Percentiles rank a stretch among this genome's conserved stretches.
These are phyloP conservation scores for Leccinum variicolor DNA, from an alignment of 768 basidiomycete genomes.

Conservation along the genomic window DNA sequence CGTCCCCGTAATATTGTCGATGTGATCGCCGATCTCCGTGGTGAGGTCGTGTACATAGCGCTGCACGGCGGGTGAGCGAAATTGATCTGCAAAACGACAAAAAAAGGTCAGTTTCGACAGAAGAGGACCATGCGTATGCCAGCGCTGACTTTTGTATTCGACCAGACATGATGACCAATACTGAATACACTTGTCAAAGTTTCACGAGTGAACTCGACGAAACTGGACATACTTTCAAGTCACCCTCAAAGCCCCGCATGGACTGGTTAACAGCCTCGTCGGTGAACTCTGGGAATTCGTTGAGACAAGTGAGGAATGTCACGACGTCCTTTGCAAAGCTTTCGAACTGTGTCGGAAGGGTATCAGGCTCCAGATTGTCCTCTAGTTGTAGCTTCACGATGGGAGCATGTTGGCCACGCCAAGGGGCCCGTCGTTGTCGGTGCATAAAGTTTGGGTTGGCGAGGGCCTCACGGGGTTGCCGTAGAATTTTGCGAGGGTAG, in stretches of 20 bases:
- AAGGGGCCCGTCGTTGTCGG: conserved; percentile 28
- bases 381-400: conserved; percentile 35
- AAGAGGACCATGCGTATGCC: not conserved
- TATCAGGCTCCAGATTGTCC: conserved; percentile 46
- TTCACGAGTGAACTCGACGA: not conserved
- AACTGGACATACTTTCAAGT: conserved; percentile 40
- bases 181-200: conserved; percentile 27
- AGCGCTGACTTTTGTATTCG: conserved; percentile 41
- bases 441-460: conserved; percentile 37
- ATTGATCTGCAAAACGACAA: conserved; percentile 38
- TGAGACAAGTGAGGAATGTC: conserved; percentile 51
- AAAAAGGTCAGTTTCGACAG: conserved; percentile 6
- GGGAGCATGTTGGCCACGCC: conserved; percentile 35
- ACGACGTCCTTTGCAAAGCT: conserved; percentile 47
- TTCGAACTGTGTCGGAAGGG: conserved; percentile 44
- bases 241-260: conserved; percentile 47
- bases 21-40: conserved; percentile 50
- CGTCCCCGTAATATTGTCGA: conserved; percentile 50
- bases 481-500: conserved; percentile 46
- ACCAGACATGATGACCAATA: conserved; percentile 53
- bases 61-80: conserved; percentile 50
- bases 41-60: conserved; percentile 53
- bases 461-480: conserved; percentile 37
- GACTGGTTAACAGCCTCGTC: conserved; percentile 51
- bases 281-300: conserved; percentile 55